phyloP scores from a whole-genome alignment of 2,329 filamentous ascomycete genomes.

The Onygenales sp. region DNA sequence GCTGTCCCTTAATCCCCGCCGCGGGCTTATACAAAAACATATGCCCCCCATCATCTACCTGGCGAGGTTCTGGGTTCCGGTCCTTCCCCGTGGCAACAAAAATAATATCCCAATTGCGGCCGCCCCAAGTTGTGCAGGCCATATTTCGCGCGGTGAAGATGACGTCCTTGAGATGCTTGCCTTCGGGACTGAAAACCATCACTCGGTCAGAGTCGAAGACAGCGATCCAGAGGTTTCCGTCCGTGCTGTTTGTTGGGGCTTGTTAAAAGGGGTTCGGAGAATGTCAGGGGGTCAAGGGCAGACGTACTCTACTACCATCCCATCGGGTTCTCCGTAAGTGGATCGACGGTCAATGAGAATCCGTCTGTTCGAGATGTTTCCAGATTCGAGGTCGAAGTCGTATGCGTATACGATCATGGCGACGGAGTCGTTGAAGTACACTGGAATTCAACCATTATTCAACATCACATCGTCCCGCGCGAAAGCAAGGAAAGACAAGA shows the following conservation, averaged over 20 bases:
- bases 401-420: constrained; percentile 61
- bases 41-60: constrained; percentile 27
- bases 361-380: constrained; percentile 56
- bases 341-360: constrained; percentile 51
- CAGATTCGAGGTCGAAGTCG: constrained; percentile 58
- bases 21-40: constrained; percentile 24
- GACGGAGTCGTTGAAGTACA: constrained; percentile 79
- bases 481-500: constrained; percentile 14
- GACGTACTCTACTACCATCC: constrained; percentile 30
- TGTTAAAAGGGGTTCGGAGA: background rate
- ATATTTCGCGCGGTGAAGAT: constrained; percentile 24
- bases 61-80: constrained; percentile 12
- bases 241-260: constrained; percentile 15
- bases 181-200: constrained; percentile 25
- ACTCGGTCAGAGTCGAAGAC: constrained; percentile 25
- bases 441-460: constrained; percentile 19
- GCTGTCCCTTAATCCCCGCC: constrained; percentile 16
- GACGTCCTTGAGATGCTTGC: constrained; percentile 25
- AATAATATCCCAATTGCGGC: constrained; percentile 24
- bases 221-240: constrained; percentile 30
- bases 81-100: constrained; percentile 23
- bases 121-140: constrained; percentile 30
- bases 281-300: background rate
- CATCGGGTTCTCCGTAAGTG: constrained; percentile 26
- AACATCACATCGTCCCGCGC: constrained; percentile 9